phyloP scores from a whole-genome alignment of 169 alveolate species.

The Plasmodium relictum region DNA sequence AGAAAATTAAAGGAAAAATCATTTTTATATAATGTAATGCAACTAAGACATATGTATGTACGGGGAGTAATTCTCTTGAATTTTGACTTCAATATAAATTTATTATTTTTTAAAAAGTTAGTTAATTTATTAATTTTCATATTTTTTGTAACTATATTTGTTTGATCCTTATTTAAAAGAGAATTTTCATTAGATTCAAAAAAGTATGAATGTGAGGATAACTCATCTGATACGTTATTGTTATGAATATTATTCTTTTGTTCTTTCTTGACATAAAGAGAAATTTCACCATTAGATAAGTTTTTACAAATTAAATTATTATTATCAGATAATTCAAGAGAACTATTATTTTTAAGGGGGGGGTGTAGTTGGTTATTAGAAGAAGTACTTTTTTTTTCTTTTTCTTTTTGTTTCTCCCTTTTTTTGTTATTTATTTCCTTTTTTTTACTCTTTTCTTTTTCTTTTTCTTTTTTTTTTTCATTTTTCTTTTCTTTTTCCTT shows the following conservation, averaged over 20 bases:
- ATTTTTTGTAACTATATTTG: not conserved
- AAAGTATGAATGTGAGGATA: slow-evolving; percentile 12
- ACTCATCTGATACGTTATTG: slow-evolving; percentile 19
- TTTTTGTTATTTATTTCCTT: not conserved
- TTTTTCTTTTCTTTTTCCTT: not conserved
- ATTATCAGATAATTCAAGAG: not conserved
- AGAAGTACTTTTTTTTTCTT: not conserved
- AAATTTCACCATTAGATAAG: not conserved
- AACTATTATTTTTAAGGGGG: not conserved
- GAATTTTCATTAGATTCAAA: slow-evolving; percentile 15
- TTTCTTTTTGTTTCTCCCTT: not conserved
- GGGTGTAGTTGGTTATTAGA: no score
- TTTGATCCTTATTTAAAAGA: not conserved
- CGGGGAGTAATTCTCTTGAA: slow-evolving; percentile 62
- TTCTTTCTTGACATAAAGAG: not conserved
- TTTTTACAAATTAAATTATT: slow-evolving; percentile 10
- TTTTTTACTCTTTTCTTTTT: slow-evolving; percentile 1
- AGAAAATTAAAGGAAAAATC: slow-evolving; percentile 31
- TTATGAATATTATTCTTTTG: slow-evolving; percentile 1
- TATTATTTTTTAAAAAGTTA: slow-evolving; percentile 43
- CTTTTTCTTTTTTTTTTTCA: not conserved
- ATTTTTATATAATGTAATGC: slow-evolving; percentile 39
- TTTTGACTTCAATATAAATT: slow-evolving; percentile 36
- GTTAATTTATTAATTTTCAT: slow-evolving; percentile 33
- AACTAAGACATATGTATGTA: slow-evolving; percentile 35